These are phyloP conservation scores for Cymbopogon flexuosus DNA, from an alignment of 202 grass and related monocot genomes.

Conservation along the genomic window DNA sequence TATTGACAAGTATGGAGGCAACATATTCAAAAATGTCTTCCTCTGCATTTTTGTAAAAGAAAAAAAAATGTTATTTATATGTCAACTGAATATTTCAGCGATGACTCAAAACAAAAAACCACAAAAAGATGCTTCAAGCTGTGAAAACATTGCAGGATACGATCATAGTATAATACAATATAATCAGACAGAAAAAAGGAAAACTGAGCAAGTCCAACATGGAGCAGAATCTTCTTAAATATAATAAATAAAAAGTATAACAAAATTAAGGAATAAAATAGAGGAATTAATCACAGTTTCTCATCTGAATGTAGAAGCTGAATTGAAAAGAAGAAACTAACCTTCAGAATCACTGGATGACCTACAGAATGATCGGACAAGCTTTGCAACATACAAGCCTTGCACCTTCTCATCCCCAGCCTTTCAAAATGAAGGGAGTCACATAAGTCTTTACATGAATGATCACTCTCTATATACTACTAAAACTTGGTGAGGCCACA, in stretches of 20 bases:
- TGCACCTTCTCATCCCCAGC: slow-evolving; percentile 86
- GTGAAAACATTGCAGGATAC: neutral
- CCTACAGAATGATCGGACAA: slow-evolving; percentile 85
- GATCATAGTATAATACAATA: slow-evolving; percentile 6
- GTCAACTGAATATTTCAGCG: neutral
- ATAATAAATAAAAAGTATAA: neutral
- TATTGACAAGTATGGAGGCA: slow-evolving; percentile 84
- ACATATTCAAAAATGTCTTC: slow-evolving; percentile 83
- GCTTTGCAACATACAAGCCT: slow-evolving; percentile 75
- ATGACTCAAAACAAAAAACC: slow-evolving; percentile 3
- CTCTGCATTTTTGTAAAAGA: slow-evolving; percentile 30
- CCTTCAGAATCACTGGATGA: slow-evolving; percentile 65
- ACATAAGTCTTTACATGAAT: slow-evolving; percentile 1
- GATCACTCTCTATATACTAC: neutral
- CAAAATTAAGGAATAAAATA: neutral
- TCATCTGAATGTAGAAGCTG: neutral
- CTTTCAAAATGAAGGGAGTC: slow-evolving; percentile 33
- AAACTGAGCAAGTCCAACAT: neutral
- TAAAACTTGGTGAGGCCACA: neutral
- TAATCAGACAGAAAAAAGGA: neutral
- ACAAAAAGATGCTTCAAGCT: neutral
- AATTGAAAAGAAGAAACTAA: slow-evolving; percentile 26
- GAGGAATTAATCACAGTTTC: neutral
- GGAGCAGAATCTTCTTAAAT: neutral
- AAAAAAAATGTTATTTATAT: neutral